These are phyloP conservation scores for Euphorbia schlechtendalii DNA, from an alignment of 441 rosid species.

Conservation along the genomic window DNA sequence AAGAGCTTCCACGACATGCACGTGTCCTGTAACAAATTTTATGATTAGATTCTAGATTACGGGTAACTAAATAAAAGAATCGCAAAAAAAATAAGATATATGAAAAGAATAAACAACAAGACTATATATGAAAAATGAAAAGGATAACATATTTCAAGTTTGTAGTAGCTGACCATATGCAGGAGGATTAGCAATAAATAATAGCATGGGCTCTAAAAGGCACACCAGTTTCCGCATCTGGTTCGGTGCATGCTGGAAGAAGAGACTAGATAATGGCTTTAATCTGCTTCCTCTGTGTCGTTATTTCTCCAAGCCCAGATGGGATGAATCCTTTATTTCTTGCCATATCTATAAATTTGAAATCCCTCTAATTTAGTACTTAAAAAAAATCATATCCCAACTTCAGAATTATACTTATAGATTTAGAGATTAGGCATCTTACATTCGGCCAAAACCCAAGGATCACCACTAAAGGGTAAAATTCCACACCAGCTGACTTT, in stretches of 20 bases:
- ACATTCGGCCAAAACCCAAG: slow-evolving; percentile 94
- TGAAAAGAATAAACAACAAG: no score
- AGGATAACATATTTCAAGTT: no score
- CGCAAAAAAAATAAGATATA: no score
- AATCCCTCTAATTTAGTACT: no score
- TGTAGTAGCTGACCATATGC: slow-evolving; percentile 67
- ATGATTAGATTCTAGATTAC: slow-evolving; percentile 19
- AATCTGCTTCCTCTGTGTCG: no score
- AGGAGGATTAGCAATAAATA: slow-evolving; percentile 96
- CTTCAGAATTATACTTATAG: slow-evolving; percentile 14
- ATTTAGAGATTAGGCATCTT: slow-evolving; percentile 36
- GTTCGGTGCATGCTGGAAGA: slow-evolving; percentile 92
- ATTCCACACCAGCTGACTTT: slow-evolving; percentile 77
- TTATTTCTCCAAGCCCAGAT: no score
- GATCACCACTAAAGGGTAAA: slow-evolving; percentile 97
- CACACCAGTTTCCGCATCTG: slow-evolving; percentile 65
- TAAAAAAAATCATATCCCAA: slow-evolving; percentile 90
- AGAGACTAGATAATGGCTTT: no score
- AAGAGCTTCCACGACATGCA: slow-evolving; percentile 98
- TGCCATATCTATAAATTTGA: no score
- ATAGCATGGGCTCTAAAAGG: no score
- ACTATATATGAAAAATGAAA: no score
- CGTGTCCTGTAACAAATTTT: slow-evolving; percentile 61
- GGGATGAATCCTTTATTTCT: no score
- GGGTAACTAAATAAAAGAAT: no score